phyloP scores from a whole-genome alignment of 768 basidiomycete genomes.

The Sarcodon aspratus region DNA sequence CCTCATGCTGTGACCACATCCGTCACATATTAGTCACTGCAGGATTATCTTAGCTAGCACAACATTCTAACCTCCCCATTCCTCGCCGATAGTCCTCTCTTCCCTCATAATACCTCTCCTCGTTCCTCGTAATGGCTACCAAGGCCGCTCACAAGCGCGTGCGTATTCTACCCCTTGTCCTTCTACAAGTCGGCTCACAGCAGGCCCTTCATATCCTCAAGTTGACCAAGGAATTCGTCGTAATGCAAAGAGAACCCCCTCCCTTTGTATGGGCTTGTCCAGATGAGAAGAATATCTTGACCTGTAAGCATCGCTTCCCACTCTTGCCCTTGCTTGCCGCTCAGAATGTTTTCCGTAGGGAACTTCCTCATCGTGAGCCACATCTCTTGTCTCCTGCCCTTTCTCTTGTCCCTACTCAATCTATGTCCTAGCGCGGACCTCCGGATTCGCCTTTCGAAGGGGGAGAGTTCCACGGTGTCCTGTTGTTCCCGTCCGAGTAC shows the following conservation, averaged over 20 bases:
- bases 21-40: too few species aligned
- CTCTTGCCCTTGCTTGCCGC: neutral
- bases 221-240: conserved; percentile 82
- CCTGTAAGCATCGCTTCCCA: conserved; percentile 46
- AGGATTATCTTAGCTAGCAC: too few species aligned
- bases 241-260: conserved; percentile 88
- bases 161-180: conserved; percentile 9
- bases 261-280: conserved; percentile 94
- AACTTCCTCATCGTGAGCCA: conserved; percentile 80
- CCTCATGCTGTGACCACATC: too few species aligned
- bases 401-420: conserved; percentile 4
- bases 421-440: conserved; percentile 64
- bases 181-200: conserved; percentile 1
- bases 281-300: conserved; percentile 96
- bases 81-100: too few species aligned
- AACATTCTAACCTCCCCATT: too few species aligned
- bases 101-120: neutral
- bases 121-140: conserved; percentile 47
- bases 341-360: conserved; percentile 38
- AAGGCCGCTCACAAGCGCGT: conserved; percentile 85
- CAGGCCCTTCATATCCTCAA: conserved; percentile 16
- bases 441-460: conserved; percentile 85
- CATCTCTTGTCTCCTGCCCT: neutral
- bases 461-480: conserved; percentile 90
- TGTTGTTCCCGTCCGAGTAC: conserved; percentile 90